Base-by-base conservation (phyloP, 2,329 filamentous ascomycete species). In the Beauveria sp. region DNA sequence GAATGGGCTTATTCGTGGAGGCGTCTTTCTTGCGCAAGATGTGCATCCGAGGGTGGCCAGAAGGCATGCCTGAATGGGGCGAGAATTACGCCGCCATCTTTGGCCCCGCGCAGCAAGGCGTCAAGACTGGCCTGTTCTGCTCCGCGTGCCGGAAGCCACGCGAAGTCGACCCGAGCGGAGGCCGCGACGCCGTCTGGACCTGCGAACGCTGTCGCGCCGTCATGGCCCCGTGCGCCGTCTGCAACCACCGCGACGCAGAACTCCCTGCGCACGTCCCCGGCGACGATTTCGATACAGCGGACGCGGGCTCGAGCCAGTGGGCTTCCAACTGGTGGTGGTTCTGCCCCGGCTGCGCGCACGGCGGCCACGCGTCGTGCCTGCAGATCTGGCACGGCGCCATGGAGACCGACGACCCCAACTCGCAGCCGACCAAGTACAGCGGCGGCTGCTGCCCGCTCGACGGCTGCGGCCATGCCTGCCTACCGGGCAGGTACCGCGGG, bases 381-480 rank as follows among this genome's bases (percentile, higher is more conserved):
- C 77, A 81, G 59, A 76, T 76, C 2, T 88, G 85, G 85, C 84
- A 87, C 69, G 75, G 75, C 0, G 67, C 76, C 6, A 61, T 69
- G 2, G 67, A 66, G 37, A 65, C 72, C 40, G 65, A 66, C 20
- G 65, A 68, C 30, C 61, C 61, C 9, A 34, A 64, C 5, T 62
- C 63, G 5, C 63, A 64, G 1, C 64, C 69, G 0, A 63, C 66
- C 34, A 72, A 72, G 24, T 76, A 70, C 64, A 80, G 79, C 37
- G 82, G 80, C 53, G 85, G 85, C 0, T 85, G 80, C 69, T 88
- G 85, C 64, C 84, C 85, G 2, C 71, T 85, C n/a, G 84, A 87
- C 63, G 84, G 85, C 0, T 88, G 85, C 67, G 80, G 84, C 3
- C 85, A 88, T 66, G 82, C 82, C 30, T 88, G 85, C 63, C 75